Conservation (phyloP, 441 rosid genomes). For the Populus tomentosa region DNA sequence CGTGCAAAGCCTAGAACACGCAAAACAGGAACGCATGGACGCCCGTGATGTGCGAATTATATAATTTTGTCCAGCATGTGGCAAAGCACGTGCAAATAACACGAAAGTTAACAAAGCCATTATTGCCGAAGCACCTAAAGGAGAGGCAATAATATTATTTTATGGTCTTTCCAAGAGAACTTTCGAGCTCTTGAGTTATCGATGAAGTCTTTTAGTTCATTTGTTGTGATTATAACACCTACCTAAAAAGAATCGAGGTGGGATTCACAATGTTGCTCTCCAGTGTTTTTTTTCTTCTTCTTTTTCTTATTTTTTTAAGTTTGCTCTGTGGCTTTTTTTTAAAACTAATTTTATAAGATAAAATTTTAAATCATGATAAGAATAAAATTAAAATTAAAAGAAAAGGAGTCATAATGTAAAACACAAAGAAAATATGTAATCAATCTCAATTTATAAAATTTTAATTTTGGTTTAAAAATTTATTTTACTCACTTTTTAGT, state of each 20-base stretch:
- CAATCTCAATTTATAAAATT: no score
- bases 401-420: no score
- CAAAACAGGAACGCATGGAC: neutral
- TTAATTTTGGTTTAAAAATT: no score
- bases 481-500: no score
- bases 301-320: no score
- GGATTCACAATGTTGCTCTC: neutral
- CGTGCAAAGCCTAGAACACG: neutral
- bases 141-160: neutral
- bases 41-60: neutral
- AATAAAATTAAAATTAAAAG: no score
- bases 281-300: no score
- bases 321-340: no score
- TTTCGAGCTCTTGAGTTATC: neutral
- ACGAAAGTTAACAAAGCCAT: neutral
- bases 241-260: neutral
- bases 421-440: no score
- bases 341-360: no score
- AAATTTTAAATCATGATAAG: no score
- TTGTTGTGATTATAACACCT: no score
- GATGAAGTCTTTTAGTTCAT: neutral
- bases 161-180: neutral
- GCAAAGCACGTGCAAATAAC: neutral
- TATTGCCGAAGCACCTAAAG: conserved; percentile 1
- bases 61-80: neutral